Conservation (phyloP, 202 grass and related monocot species). For the Brachypodium distachyon region DNA sequence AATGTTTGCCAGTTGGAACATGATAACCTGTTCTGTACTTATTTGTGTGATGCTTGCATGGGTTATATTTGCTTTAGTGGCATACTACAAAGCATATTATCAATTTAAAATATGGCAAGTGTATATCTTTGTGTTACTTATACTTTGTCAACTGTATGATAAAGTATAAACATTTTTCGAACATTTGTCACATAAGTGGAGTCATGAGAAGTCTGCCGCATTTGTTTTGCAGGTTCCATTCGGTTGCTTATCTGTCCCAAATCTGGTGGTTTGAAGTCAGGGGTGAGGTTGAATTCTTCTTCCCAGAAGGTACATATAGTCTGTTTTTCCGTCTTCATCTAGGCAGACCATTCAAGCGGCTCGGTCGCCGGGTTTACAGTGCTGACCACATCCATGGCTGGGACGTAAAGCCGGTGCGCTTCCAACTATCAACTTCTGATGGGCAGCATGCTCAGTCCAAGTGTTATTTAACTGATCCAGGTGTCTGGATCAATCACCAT, state of each 20-base stretch:
- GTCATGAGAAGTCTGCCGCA: not conserved
- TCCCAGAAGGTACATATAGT: conserved; percentile 85
- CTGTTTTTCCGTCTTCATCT: conserved; percentile 75
- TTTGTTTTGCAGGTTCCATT: conserved; percentile 55
- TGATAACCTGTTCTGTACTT: not conserved
- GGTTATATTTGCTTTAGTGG: not conserved
- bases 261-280: conserved; percentile 94
- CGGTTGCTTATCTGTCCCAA: conserved; percentile 69
- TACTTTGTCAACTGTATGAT: not conserved
- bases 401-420: conserved; percentile 80
- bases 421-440: conserved; percentile 75
- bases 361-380: conserved; percentile 51
- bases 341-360: conserved; percentile 54
- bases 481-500: conserved; percentile 71
- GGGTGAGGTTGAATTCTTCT: conserved; percentile 73
- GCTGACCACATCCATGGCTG: conserved; percentile 70
- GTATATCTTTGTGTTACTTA: not conserved
- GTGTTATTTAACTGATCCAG: conserved; percentile 66
- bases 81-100: not conserved
- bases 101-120: not conserved
- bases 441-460: conserved; percentile 79
- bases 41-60: not conserved
- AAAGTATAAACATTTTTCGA: not conserved
- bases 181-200: not conserved
- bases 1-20: not conserved